Evolutionary conservation across 768 basidiomycete species (phyloP), one percentile per base, ranked within the genome.

Genomic region (Lactifluus subvellereus): DNA sequence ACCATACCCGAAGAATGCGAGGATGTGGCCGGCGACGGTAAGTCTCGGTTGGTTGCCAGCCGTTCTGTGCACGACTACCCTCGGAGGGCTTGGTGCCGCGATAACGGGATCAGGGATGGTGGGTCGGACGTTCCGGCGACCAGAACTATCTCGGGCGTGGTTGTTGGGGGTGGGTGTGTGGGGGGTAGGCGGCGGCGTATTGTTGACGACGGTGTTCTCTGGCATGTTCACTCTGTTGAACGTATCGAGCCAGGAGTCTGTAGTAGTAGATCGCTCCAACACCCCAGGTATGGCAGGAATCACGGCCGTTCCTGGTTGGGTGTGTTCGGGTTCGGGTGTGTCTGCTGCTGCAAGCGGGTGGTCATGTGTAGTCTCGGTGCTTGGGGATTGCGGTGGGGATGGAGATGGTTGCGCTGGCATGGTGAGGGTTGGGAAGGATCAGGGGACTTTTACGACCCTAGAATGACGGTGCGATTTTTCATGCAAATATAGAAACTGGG

Each of bases 1-100:
- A 7, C 87, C 86, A 57, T 83, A 69, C 3, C 86, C 86, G 47
- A 87, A 72, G 65, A 77, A 76, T 4, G 72, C 67, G 67, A 80
- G 71, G 6, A 75, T 13, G 30, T 65, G 68, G 11, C 68, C 70
- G 6, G 61, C 50, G 55, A 57, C 14, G 50, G 64, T 49, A 6
- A 57, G 54, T 6, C 48, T 35, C 35, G 14, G 53, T 60, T 45
- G 58, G 10, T 50, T 54, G 0, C 2, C n/a, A n/a, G 38, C 10
- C 18, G 62, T 61, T 13, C 54, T 40, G 32, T 43, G 55, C n/a
- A 37, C 48, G 33, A 35, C 48, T 14, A 9, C 18, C 20, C 47
- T 40, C 4, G 55, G 49, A 40, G 37, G 4, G 14, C 8, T 49
- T 9, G 59, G 55, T 18, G 54, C 50, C 11, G 54, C 35, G 27